Conservation (phyloP, 2,329 filamentous ascomycete species). For the Madurella fahalii region DNA sequence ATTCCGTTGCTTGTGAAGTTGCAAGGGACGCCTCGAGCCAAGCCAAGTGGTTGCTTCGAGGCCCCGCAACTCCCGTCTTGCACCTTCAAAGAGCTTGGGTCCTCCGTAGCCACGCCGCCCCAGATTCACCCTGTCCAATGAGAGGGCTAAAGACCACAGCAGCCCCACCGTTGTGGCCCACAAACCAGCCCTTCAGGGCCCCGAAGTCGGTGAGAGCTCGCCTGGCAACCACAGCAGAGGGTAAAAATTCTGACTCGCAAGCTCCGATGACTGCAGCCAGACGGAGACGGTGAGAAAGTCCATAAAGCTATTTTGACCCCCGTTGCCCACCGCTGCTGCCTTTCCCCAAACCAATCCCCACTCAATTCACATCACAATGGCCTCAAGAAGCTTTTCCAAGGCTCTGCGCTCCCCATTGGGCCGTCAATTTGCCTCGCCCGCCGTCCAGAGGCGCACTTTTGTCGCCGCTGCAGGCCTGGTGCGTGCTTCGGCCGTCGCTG, state of each 20-base stretch:
- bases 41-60: background rate
- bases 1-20: background rate
- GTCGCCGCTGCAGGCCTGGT: constrained; percentile 55
- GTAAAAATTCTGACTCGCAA: constrained; percentile 23
- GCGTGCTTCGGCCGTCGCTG: constrained; percentile 50
- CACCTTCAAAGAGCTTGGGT: background rate
- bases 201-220: constrained; percentile 21
- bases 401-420: constrained; percentile 60
- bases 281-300: constrained; percentile 4
- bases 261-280: constrained; percentile 17
- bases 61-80: background rate
- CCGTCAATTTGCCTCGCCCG: constrained; percentile 59
- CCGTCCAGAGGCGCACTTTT: constrained; percentile 59
- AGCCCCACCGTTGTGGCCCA: background rate
- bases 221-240: constrained; percentile 10
- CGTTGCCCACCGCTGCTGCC: background rate
- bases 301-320: constrained; percentile 10
- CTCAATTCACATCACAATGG: constrained; percentile 57
- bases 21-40: background rate
- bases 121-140: constrained; percentile 13
- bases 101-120: constrained; percentile 5
- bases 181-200: constrained; percentile 2
- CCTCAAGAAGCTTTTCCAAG: constrained; percentile 70
- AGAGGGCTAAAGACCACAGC: background rate
- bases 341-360: constrained; percentile 26